Evolutionary conservation across 345 rosid genomes (phyloP).

Genomic region (Corymbia maculata): DNA sequence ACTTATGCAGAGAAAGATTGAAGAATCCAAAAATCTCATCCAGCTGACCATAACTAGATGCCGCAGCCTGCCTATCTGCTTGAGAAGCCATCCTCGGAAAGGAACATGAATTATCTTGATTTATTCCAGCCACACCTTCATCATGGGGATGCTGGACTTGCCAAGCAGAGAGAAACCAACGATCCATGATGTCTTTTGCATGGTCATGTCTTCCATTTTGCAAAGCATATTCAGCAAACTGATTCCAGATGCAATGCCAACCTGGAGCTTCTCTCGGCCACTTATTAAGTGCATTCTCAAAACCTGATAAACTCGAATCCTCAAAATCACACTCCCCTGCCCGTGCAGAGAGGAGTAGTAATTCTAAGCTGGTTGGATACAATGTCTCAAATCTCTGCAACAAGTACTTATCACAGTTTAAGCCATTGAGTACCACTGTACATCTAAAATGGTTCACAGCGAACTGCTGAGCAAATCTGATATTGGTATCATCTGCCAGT

Average conservation of each 20-base stretch:
- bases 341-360: constrained; percentile 54
- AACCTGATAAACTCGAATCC: constrained; percentile 27
- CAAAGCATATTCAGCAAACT: constrained; percentile 64
- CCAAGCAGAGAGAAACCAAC: constrained; percentile 58
- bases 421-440: constrained; percentile 41
- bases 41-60: constrained; percentile 10
- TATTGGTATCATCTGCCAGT: constrained; percentile 6
- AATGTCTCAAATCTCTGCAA: constrained; percentile 41
- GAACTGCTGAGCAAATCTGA: constrained; percentile 36
- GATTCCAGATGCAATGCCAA: constrained; percentile 84
- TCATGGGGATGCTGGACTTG: constrained; percentile 12
- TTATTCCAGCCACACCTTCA: constrained; percentile 9
- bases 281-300: constrained; percentile 55
- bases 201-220: constrained; percentile 32
- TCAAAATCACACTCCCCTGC: constrained; percentile 24
- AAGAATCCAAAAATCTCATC: constrained; percentile 70
- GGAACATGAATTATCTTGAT: constrained; percentile 2
- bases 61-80: constrained; percentile 12
- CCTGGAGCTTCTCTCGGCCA: constrained; percentile 64
- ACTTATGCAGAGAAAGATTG: constrained; percentile 56
- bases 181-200: constrained; percentile 50
- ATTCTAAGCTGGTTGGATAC: constrained; percentile 62
- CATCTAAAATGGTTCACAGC: constrained; percentile 58
- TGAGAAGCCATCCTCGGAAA: constrained; percentile 12
- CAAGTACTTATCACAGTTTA: constrained; percentile 30